Base-by-base conservation (phyloP, 805 yeast species). In the Nakazawaea laoshanensis region DNA sequence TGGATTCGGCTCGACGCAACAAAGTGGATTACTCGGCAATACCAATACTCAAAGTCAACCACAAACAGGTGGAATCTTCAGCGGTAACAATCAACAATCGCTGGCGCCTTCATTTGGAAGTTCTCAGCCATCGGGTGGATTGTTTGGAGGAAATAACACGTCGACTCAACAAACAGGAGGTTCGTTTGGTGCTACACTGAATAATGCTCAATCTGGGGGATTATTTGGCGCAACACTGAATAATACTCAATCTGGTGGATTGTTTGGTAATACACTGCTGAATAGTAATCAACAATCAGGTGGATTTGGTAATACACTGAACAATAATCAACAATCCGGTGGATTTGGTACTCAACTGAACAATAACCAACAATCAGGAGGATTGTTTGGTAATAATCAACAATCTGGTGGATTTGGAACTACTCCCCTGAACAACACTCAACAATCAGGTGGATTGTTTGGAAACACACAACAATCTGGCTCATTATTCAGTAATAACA, bases 351-450 rank as follows among this genome's bases (percentile, higher is more conserved):
- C 41, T 30, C 31, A 32, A 18, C 29, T 30, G 22, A 29, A 7
- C 7, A 7, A 13, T 13, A 7, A 7, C 12, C 6, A 25, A 25
- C 29, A 20, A 11, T 16, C 44, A 20, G 52, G 52, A 7, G 54
- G 54, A 10, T 37, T 49, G 15, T 57, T 55, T 39, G 56, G 55
- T 4, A 43, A 35, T 29, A 37, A 38, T 21, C 19, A 25, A 16
- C 36, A 34, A 37, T 30, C 24, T 32, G 9, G 12, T 20, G n/a
- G n/a, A n/a, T n/a, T n/a, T n/a, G n/a, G n/a, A n/a, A 14, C 19
- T 12, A 19, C 32, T 37, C 26, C 35, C 41, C 43, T 34, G 17
- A 37, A 18, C 20, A 37, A 27, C 14, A 32, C 37, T 24, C 31
- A 29, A 16, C 18, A 48, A n/a, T 27, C 44, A 19, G 53, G 52